Evolutionary conservation across 2,329 filamentous ascomycete genomes (phyloP), one percentile per base, ranked within the genome.

Genomic region (Xylaria sp.): DNA sequence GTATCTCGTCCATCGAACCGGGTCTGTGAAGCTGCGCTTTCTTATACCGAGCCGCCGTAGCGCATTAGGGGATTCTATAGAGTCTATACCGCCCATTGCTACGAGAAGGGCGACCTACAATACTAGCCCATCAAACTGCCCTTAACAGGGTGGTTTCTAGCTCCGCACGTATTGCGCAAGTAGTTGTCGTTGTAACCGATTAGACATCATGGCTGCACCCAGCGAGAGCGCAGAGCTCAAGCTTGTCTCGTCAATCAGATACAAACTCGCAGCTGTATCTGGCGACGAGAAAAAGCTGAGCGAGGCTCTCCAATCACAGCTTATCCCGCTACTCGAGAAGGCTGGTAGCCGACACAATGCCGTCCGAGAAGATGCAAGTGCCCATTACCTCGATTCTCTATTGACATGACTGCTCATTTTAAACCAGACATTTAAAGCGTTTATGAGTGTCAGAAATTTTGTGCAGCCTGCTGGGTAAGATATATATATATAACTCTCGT

Each of bases 221-320:
- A 71, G 69, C 48, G 77, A 78, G 54, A 69, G 67, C 12, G 65
- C 76, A 6, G 77, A 78, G 69, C 76, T 78, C n/a, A 77, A 71
- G 71, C 71, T 77, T 63, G 73, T 79, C 30, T 78, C 77, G 9
- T 75, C 77, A 7, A 78, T 79, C 61, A 74, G 78, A 48, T 79
- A 76, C 62, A 78, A 77, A 55, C 66, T 79, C 19, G 78, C 78
- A 8, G 75, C 71, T 54, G 74, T 75, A 11, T 92, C 94, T 32
- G 92, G 93, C 74, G 90, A 93, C 60, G 95, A 98, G 78, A 85
- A 89, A 70, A 97, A 95, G 81, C 87, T 99, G 1, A 89, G 95
- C 78, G 82, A 89, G 27, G 84, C 96, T 17, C 85, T 99, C 19
- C 89, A 92, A 75, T 90, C 88, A 50, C 98, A 95, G 77, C 85